Evolutionary conservation across 306 rosid genomes (phyloP), one percentile per base, ranked within the genome.

Genomic region (Coriaria nepalensis): DNA sequence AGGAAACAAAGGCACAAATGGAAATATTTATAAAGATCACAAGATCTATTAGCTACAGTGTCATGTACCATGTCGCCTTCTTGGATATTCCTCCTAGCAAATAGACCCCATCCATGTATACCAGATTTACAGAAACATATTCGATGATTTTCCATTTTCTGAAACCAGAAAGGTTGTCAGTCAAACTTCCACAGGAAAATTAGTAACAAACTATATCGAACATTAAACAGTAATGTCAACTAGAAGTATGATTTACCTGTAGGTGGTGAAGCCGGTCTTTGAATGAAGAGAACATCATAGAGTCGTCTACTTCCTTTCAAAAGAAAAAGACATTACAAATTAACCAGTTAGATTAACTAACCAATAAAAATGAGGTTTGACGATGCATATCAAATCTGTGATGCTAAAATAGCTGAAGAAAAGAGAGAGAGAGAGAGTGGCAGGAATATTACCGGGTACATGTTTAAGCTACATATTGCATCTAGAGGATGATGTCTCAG

Each of bases 81-180:
- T 73, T 81, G 92, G 53, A 90, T 66, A 73, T 82, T 74, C 55
- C 66, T 73, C 13, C 95, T 81, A 7, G 98, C 95, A 82, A 90
- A 90, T 59, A 90, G 92, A 50, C 98, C 98, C 98, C 98, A 90
- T 71, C 98, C 95, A 77, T 90, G 98, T 73, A 90, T 90, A 33
- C 95, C 94, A 13, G 98, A 90, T 67, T 85, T 90, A 54, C 98
- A 95, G n/a, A 77, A 85, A 85, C 95, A 75, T 62, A 90, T 68
- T 49, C 85, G 73, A 58, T 53, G 71, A 46, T 57, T 77, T 67
- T 90, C 98, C 50, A 68, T 81, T 79, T 63, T 79, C 98, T 90
- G 82, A 40, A 67, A 47, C 64, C 61, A 69, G 34, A 60, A 59
- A 9, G 14, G 50, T 47, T 37, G 47, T 58, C 10, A 35, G 50